A percentile compares a stretch with the other conserved stretches of the same genome.
These are phyloP conservation scores for Madurella mycetomatis DNA, from an alignment of 2,329 filamentous ascomycete species.

Conservation along the genomic window DNA sequence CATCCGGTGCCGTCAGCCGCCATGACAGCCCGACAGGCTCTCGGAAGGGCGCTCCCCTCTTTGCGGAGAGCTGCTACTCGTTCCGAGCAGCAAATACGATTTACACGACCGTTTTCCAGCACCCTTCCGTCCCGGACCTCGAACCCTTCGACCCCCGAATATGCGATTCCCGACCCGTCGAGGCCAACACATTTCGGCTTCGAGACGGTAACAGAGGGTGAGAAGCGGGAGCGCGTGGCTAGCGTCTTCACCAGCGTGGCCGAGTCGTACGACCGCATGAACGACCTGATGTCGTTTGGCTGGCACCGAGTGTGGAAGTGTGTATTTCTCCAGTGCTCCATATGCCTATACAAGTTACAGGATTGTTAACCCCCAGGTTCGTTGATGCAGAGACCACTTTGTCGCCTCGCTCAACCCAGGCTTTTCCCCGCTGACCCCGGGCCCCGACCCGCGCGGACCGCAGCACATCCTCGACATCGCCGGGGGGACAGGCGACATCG, in stretches of 20 bases:
- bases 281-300: conserved; percentile 97
- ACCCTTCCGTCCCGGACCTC: conserved; percentile 7
- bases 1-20: conserved; percentile 4
- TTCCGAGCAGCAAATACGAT: conserved; percentile 7
- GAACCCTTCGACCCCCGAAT: conserved; percentile 18
- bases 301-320: conserved; percentile 93
- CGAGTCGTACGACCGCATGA: conserved; percentile 94
- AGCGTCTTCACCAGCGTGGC: conserved; percentile 94
- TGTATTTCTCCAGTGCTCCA: conserved; percentile 25
- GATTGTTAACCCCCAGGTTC: neutral
- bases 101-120: conserved; percentile 12
- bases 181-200: conserved; percentile 82
- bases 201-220: conserved; percentile 72
- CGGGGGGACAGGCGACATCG: conserved; percentile 95
- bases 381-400: conserved; percentile 67
- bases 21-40: conserved; percentile 18
- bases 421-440: conserved; percentile 45
- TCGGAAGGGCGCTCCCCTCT: conserved; percentile 18
- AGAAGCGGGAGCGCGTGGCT: conserved; percentile 70
- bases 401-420: conserved; percentile 88
- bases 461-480: conserved; percentile 90
- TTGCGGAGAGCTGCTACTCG: conserved; percentile 5
- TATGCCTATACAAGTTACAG: neutral
- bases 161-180: conserved; percentile 22
- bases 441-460: conserved; percentile 40